Evolutionary conservation across 1,284 basidiomycete species (phyloP), one percentile per base, ranked within the genome.

Genomic region (Boletus nobilissimus): DNA sequence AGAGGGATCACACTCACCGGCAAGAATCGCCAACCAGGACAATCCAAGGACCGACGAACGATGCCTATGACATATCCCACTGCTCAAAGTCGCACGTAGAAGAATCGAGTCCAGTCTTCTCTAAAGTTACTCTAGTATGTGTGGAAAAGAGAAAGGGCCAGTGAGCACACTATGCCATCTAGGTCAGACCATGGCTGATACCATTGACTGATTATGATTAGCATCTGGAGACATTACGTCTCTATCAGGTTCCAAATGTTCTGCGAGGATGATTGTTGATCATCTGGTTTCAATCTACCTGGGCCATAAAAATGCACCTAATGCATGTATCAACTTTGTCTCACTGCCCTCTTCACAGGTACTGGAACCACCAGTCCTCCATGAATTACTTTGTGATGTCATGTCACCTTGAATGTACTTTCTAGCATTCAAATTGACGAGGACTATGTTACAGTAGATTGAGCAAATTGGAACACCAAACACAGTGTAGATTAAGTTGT

Each of bases 401-500:
- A n/a, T 9, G 32, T 73, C 63, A n/a, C 69, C 70, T 10, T 54
- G 63, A 48, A 81, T 34, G 32, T 80, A 82, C 1, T 22, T 19
- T 65, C 80, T 75, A 1, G 54, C 80, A n/a, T 78, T 80, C 60
- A 81, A 34, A 63, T 76, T 81, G 46, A 72, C 79, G n/a, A 82
- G 76, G n/a, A 80, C 38, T 3, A 73, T 78, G 32, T 81, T 81
- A 29, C 73, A 80, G 32, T 81, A 81, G 10, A 78, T 9, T 2
- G 80, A 65, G 43, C 73, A 68, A 34, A 80, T 39, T 16, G 80
- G 78, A 29, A 48, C 13, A 18, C 32, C 54, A 10, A 48, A 39
- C 18, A 60, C 38, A 18, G 78, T n/a, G 24, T 70, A 78, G n/a
- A 67, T 14, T n/a, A 48, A 29, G 73, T 40, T 60, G 1, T 48